Evolutionary conservation across 2,329 filamentous ascomycete species (phyloP).

Genomic region (Huntiella omanensis): DNA sequence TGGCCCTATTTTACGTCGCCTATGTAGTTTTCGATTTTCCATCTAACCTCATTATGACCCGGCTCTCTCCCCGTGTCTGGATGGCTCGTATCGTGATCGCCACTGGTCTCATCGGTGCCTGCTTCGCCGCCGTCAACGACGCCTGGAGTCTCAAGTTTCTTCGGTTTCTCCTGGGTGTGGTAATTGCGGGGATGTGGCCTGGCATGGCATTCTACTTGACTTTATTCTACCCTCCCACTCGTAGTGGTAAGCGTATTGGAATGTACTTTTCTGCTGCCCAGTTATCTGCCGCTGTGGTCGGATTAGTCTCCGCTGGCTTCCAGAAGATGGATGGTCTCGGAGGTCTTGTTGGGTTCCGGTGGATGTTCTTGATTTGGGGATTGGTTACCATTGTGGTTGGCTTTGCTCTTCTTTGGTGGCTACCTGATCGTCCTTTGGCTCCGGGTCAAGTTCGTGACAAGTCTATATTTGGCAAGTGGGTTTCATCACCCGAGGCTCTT

Average conservation of each 20-base stretch:
- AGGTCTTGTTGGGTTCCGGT: conserved; percentile 65
- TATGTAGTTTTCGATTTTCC: conserved; percentile 83
- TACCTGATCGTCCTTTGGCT: conserved; percentile 62
- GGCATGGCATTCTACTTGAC: conserved; percentile 89
- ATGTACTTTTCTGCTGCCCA: conserved; percentile 80
- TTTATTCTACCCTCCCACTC: conserved; percentile 73
- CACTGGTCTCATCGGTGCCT: conserved; percentile 66
- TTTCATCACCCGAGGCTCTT: conserved; percentile 48
- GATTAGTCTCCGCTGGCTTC: conserved; percentile 76
- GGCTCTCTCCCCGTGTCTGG: conserved; percentile 69
- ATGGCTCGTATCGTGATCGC: conserved; percentile 83
- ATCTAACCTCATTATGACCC: conserved; percentile 77
- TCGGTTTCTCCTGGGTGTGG: conserved; percentile 65
- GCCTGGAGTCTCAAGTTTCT: conserved; percentile 83
- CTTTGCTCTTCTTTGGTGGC: conserved; percentile 66
- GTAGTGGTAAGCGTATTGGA: conserved; percentile 74
- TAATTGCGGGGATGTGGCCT: conserved; percentile 88
- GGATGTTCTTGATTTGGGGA: conserved; percentile 87
- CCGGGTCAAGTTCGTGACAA: conserved; percentile 43
- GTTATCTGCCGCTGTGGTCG: conserved; percentile 74
- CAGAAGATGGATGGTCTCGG: conserved; percentile 70
- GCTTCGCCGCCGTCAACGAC: conserved; percentile 62
- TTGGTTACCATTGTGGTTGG: conserved; percentile 56
- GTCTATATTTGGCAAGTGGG: conserved; percentile 16
- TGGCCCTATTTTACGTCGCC: conserved; percentile 80